Evolutionary conservation across 257 asterid genomes (phyloP), one percentile per base, ranked within the genome.

Genomic region (Penstemon barbatus): DNA sequence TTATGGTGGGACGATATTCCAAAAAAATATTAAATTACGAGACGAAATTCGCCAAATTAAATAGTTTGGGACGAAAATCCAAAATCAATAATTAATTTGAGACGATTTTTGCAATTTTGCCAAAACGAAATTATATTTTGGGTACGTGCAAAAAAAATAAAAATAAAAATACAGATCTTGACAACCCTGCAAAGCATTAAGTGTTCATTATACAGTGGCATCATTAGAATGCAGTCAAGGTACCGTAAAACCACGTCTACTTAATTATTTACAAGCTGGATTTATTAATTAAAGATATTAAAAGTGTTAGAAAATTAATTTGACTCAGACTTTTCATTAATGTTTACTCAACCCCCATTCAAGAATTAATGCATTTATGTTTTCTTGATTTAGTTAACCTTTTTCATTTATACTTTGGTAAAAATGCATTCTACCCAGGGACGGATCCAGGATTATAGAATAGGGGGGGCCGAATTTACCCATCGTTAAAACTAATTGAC

Each of bases 151-250:
- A 19, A 56, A 57, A 57, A 57, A 33, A 33, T 36, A 57, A 36
- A 57, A 57, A 36, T 0, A 0, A 9, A 18, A 57, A 25, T 3
- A 4, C 54, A 49, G n/a, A 49, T 8, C 10, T 42, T 45, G 67
- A 62, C 67, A 62, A 44, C 52, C n/a, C 67, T 62, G 67, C 36
- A 45, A 37, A 62, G 54, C 55, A 62, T 62, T 62, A 43, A 62
- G 67, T 62, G n/a, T 3, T 51, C 55, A 19, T 8, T 18, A 54
- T 6, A 44, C 66, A 42, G 12, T 13, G 12, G 25, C 66, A 13
- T 13, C 51, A 44, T 43, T 62, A 8, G 67, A 62, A 4, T 44
- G 67, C 67, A 61, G 13, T 3, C 66, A 15, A 69, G 5, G 59
- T 36, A 15, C 58, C 25, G 6, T 19, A 33, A 67, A 55, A 51